Evolutionary conservation across 495 filamentous ascomycete species (phyloP), one percentile per base, ranked within the genome.

Genomic region (Aspergillus coremiiformis): DNA sequence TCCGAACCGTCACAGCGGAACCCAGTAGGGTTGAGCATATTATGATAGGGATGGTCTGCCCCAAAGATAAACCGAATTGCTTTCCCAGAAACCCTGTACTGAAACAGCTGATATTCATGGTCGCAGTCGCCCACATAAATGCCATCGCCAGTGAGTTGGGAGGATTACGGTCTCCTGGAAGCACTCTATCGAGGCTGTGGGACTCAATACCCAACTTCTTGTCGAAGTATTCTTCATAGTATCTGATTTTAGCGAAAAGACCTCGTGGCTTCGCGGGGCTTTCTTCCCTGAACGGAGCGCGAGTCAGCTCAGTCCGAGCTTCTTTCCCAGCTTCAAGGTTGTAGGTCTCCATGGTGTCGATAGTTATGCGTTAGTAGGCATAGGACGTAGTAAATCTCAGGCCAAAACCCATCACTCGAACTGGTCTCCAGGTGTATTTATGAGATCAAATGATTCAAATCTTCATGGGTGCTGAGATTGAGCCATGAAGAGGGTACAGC

Each of bases 81-180:
- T 54, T 55, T 0, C 69, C 70, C 26, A 73, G 26, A 20, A 72
- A 68, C 1, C 70, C 70, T 8, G 66, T 66, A 32, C 57, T 60
- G 49, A 83, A 78, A 49, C 74, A 78, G 41, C 72, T 72, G 11
- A 78, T 70, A 48, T 83, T 80, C 66, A 79, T 76, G 11, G 78
- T 82, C 4, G 68, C 66, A 1, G 70, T 72, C 1, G 72, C 73
- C 78, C 77, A 72, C 55, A 77, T 75, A 47, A 78, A 67, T 42
- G 71, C 65, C 66, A 82, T 74, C 5, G 75, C 75, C 59, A 67
- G 42, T 0, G 57, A 39, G 44, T 66, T 67, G 6, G 65, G 61
- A 10, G 62, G 62, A 12, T 61, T 54, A 0, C 63, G 57, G 35
- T 75, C 63, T 49, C 77, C 75, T n/a, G 78, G 75, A 7, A 66